Percentiles rank a stretch among this genome's conserved stretches.
Conservation (phyloP, 192 early-diverging fungal genomes). For the Linderina pennispora region DNA sequence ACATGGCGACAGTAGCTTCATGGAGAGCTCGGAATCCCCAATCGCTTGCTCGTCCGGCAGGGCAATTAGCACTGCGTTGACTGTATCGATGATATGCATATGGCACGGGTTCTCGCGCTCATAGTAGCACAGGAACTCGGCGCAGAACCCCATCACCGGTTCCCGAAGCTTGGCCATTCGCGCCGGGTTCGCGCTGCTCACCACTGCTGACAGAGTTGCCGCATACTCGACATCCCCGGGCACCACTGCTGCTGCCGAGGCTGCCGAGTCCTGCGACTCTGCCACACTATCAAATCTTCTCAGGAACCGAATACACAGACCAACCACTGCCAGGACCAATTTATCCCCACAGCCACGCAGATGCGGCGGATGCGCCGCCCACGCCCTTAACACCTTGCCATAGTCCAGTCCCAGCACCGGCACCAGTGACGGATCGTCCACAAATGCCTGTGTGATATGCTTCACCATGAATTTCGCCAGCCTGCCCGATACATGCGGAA, state of each 20-base stretch:
- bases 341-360: conserved; percentile 24
- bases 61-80: conserved; percentile 12
- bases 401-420: conserved; percentile 32
- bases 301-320: conserved; percentile 21
- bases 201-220: conserved; percentile 14
- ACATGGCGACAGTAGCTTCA: conserved; percentile 12
- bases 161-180: conserved; percentile 8
- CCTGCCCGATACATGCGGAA: conserved; percentile 30
- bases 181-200: conserved; percentile 15
- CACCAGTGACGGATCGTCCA: conserved; percentile 20
- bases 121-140: conserved; percentile 28
- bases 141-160: conserved; percentile 27
- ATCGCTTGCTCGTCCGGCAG: conserved; percentile 14
- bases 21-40: conserved; percentile 3
- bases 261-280: conserved; percentile 29
- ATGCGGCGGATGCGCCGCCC: conserved; percentile 36
- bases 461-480: conserved; percentile 28
- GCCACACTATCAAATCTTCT: conserved; percentile 6
- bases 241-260: conserved; percentile 3
- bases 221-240: conserved; percentile 31
- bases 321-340: conserved; percentile 15
- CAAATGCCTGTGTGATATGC: conserved; percentile 29
- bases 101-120: conserved; percentile 26
- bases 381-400: conserved; percentile 33
- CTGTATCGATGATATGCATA: conserved; percentile 18